phyloP scores from a whole-genome alignment of 305 asterid species.

The Salvia sclarea region DNA sequence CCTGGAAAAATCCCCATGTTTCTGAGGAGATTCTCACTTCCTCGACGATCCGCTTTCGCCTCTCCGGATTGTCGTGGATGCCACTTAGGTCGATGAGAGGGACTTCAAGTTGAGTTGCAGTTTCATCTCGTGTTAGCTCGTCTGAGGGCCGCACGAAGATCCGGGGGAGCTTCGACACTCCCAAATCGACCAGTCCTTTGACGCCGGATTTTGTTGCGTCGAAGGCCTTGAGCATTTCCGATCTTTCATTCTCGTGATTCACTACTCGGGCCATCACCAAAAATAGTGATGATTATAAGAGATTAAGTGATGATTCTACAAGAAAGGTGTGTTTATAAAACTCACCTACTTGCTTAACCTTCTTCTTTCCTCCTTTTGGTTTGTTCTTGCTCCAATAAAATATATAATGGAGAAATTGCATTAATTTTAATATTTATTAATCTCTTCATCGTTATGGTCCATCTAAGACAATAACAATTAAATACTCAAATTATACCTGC shows the following conservation, averaged over 20 bases:
- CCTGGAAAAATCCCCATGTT: conserved; percentile 52
- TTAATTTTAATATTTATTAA: too few species aligned
- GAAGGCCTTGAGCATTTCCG: conserved; percentile 41
- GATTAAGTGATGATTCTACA: too few species aligned
- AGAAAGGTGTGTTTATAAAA: too few species aligned
- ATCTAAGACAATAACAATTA: too few species aligned
- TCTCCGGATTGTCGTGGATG: conserved; percentile 1
- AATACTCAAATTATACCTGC: too few species aligned
- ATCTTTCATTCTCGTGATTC: conserved; percentile 28
- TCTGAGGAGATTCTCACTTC: conserved; percentile 43
- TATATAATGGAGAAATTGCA: too few species aligned
- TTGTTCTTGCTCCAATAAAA: too few species aligned
- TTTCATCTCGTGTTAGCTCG: too few species aligned
- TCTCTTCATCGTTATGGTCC: too few species aligned
- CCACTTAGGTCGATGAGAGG: conserved; percentile 50
- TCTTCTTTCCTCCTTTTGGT: too few species aligned
- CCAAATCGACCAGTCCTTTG: conserved; percentile 53
- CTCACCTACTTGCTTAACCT: too few species aligned
- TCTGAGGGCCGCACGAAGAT: conserved; percentile 51
- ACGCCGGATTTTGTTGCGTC: conserved; percentile 50
- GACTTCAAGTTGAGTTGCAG: conserved; percentile 30
- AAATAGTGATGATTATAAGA: too few species aligned
- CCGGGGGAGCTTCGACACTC: conserved; percentile 39
- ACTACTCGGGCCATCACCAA: conserved; percentile 17
- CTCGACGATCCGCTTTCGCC: conserved; percentile 33